A percentile compares a stretch with the other conserved stretches of the same genome.
phyloP scores from a whole-genome alignment of 1,284 basidiomycete species.

The Cutaneotrichosporon cavernicola region DNA sequence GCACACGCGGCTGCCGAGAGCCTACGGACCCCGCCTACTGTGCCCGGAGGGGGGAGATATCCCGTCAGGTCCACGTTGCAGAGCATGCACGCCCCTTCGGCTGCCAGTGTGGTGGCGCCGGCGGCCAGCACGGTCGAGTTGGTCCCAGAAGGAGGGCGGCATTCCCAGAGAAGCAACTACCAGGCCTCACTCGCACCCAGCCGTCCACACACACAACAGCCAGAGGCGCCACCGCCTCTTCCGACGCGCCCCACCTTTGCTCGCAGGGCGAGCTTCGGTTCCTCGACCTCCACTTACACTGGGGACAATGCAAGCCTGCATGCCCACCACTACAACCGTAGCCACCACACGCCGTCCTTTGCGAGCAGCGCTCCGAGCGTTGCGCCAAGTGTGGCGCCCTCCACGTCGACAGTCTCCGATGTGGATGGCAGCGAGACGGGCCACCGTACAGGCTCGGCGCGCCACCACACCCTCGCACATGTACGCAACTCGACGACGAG shows the following conservation, averaged over 20 bases:
- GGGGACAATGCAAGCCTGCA: background rate
- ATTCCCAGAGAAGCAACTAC: background rate
- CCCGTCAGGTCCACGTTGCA: background rate
- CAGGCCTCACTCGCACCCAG: background rate
- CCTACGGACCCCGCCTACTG: background rate
- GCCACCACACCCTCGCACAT: constrained; percentile 3
- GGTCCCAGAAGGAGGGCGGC: background rate
- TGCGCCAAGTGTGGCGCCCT: background rate
- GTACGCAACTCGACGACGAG: background rate
- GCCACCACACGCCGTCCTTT: background rate
- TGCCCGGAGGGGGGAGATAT: background rate
- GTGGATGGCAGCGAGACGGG: background rate
- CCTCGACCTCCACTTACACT: background rate
- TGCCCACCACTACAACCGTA: background rate
- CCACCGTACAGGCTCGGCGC: background rate
- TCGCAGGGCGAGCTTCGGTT: background rate
- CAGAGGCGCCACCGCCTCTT: background rate
- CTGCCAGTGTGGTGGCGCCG: background rate
- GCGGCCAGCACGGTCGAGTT: background rate
- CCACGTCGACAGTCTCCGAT: background rate
- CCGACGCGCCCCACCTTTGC: background rate
- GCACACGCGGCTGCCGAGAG: constrained; percentile 5
- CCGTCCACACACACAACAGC: background rate
- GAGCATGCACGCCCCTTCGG: background rate
- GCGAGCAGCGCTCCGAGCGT: background rate